Evolutionary conservation across 148 eudicot species (phyloP).

Genomic region (Chenopodium formosanum): DNA sequence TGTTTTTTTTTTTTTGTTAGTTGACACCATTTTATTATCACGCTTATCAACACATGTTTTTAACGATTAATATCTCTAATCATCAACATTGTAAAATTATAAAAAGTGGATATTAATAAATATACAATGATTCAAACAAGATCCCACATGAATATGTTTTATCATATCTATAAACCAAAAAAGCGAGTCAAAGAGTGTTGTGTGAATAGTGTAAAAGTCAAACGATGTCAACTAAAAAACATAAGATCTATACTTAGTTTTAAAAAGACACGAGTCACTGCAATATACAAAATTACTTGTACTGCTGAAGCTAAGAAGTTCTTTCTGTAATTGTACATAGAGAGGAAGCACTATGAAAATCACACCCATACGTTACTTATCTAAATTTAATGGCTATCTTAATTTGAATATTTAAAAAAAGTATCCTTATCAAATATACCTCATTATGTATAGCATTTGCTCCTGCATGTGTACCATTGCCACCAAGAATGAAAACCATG

Average conservation of each 20-base stretch:
- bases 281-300: not conserved
- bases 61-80: too few relatives aligned
- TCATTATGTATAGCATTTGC: slow-evolving; percentile 49
- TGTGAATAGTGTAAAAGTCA: too few relatives aligned
- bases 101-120: too few relatives aligned
- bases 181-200: too few relatives aligned
- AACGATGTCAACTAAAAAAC: too few relatives aligned
- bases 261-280: not conserved
- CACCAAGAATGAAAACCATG: slow-evolving; percentile 55
- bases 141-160: too few relatives aligned
- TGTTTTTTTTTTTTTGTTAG: too few relatives aligned
- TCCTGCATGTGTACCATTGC: slow-evolving; percentile 55
- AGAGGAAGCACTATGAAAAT: not conserved
- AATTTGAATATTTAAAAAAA: not conserved
- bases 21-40: too few relatives aligned
- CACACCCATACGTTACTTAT: not conserved
- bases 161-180: too few relatives aligned
- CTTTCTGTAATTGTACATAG: not conserved
- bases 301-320: not conserved
- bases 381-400: not conserved
- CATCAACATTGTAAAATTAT: too few relatives aligned
- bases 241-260: not conserved
- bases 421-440: slow-evolving; percentile 19
- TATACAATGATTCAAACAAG: too few relatives aligned
- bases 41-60: too few relatives aligned